phyloP scores from a whole-genome alignment of 2,329 filamentous ascomycete genomes.

The Thyridium curvatum region DNA sequence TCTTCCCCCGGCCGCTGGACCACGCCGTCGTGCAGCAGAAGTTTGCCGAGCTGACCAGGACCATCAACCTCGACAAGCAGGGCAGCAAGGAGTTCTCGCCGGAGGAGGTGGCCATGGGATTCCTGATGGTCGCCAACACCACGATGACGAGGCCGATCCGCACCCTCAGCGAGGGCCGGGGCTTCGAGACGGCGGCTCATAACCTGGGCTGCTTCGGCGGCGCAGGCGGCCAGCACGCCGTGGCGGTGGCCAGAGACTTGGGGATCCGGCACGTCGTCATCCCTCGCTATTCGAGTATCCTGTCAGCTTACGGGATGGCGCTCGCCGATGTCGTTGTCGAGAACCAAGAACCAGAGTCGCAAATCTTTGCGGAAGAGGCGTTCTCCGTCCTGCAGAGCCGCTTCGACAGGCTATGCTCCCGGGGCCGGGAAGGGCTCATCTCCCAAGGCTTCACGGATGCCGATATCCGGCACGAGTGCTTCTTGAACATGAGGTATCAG shows the following conservation, averaged over 20 bases:
- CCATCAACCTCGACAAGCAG: not conserved
- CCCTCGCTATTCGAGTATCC: conserved; percentile 18
- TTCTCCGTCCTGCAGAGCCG: conserved; percentile 8
- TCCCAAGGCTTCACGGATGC: conserved; percentile 1
- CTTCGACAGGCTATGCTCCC: conserved; percentile 35
- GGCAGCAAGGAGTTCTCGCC: not conserved
- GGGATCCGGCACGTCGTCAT: conserved; percentile 17
- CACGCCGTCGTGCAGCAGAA: not conserved
- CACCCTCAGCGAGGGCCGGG: not conserved
- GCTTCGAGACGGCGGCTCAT: conserved; percentile 1
- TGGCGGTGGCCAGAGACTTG: conserved; percentile 16
- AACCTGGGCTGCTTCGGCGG: conserved; percentile 1
- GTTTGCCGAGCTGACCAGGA: not conserved
- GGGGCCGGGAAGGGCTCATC: not conserved
- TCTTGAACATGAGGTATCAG: conserved; percentile 5
- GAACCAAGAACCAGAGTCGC: conserved; percentile 14
- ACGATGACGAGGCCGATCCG: conserved; percentile 2
- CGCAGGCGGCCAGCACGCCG: conserved; percentile 17
- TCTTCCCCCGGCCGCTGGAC: not conserved
- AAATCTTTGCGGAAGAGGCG: conserved; percentile 5
- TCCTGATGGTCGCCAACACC: conserved; percentile 1
- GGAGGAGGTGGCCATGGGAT: conserved; percentile 1
- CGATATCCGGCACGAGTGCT: not conserved
- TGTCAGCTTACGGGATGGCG: conserved; percentile 22
- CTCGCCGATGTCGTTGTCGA: conserved; percentile 19